Conservation (phyloP, 1,139 yeast genomes). For the Taphrina sp. region DNA sequence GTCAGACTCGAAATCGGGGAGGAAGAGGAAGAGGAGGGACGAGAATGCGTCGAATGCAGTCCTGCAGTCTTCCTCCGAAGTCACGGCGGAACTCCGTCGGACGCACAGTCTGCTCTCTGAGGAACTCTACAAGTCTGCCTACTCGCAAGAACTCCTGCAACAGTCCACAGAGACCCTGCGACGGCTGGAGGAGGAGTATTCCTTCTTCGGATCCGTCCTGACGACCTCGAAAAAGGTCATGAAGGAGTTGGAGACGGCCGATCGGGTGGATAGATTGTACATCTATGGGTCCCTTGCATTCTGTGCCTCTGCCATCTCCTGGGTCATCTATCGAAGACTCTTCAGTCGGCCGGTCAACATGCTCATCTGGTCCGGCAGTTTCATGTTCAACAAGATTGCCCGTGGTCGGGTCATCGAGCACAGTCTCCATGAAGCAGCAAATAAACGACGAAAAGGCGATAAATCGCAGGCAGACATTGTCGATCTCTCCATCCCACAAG, state of each 20-base stretch:
- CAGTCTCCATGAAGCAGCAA: too few relatives aligned
- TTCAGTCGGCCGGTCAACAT: slow-evolving; percentile 25
- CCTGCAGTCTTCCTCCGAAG: slow-evolving; percentile 29
- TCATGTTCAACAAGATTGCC: too few relatives aligned
- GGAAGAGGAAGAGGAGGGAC: background rate
- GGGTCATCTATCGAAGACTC: slow-evolving; percentile 23
- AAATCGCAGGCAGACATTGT: too few relatives aligned
- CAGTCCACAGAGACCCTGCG: slow-evolving; percentile 57
- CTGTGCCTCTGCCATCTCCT: slow-evolving; percentile 21
- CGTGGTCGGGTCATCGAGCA: too few relatives aligned
- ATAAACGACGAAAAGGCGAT: too few relatives aligned
- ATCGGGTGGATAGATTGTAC: slow-evolving; percentile 57
- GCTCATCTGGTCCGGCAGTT: slow-evolving; percentile 21
- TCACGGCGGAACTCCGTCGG: slow-evolving; percentile 28
- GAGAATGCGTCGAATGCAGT: slow-evolving; percentile 18
- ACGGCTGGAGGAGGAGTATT: slow-evolving; percentile 53
- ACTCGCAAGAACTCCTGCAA: slow-evolving; percentile 61
- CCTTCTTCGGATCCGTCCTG: slow-evolving; percentile 56
- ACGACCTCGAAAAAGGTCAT: slow-evolving; percentile 58
- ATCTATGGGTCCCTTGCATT: slow-evolving; percentile 61
- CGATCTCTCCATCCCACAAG: too few relatives aligned
- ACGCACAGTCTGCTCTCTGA: slow-evolving; percentile 32
- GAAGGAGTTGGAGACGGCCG: slow-evolving; percentile 64
- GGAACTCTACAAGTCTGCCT: slow-evolving; percentile 54
- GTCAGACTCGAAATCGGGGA: background rate